Evolutionary conservation across 345 rosid species (phyloP), one percentile per base, ranked within the genome.

Genomic region (Eutrema yunnanense): DNA sequence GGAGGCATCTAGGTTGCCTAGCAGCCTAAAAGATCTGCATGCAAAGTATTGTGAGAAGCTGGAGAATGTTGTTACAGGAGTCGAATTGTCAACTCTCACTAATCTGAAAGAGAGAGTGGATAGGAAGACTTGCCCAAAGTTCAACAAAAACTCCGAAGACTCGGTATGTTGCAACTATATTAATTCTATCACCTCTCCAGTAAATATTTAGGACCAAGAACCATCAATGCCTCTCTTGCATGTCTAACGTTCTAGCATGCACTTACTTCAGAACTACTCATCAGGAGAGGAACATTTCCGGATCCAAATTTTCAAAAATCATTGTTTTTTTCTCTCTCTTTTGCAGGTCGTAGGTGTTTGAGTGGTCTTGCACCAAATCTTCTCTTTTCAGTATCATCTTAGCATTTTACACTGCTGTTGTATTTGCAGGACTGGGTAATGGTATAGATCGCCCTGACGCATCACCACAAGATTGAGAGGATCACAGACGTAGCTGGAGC

Each of bases 1-100:
- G 2, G 19, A 75, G 7, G 49, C 67, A 8, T 9, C 74, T 3
- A 58, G 53, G 65, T 32, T 75, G 36, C 86, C 84, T 4, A 42
- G 11, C 67, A 74, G 67, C 55, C 84, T 87, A 13, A 49, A 57
- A 69, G 74, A 16, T 37, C 80, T 86, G 13, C 50, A 73, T 51
- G 54, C 87, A 60, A 77, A 53, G 48, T 80, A 78, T 41, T 87
- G 90, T 74, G 84, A 81, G 43, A 82, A 69, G 4, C 46, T 86
- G 56, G 71, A 73, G 77, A 73, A 44, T 41, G 19, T 83, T 13
- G 53, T 74, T 30, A 69, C 33, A 37, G 41, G 47, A 53, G 16
- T 49, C 32, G 30, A 22, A 72, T 2, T 78, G 67, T 62, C 63
- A 29, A 72, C 74, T 49, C 58, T 67, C 77, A 62, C 72, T 19